A percentile compares a stretch with the other conserved stretches of the same genome.
Conservation (phyloP, 2,329 filamentous ascomycete genomes). For the Camillea tinctor region DNA sequence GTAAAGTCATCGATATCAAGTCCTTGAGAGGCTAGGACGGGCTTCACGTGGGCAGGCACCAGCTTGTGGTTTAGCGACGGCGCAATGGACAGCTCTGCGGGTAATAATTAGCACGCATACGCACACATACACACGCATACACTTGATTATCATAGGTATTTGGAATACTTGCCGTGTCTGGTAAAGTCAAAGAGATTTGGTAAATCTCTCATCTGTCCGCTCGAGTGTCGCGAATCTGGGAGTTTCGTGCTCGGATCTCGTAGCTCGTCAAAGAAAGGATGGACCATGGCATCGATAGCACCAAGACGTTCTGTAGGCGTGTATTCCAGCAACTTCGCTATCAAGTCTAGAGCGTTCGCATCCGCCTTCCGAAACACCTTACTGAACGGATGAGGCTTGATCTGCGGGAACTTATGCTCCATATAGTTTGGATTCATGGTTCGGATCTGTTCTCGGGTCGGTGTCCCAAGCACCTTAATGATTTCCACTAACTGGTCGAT, state of each 20-base stretch:
- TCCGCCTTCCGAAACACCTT: conserved; percentile 99
- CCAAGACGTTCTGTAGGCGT: conserved; percentile 93
- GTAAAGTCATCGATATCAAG: conserved; percentile 94
- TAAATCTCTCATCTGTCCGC: conserved; percentile 75
- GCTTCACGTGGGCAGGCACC: conserved; percentile 78
- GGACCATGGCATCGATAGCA: conserved; percentile 94
- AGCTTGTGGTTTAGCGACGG: conserved; percentile 84
- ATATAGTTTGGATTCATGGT: conserved; percentile 99
- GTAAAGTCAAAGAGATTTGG: conserved; percentile 91
- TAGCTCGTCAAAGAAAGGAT: conserved; percentile 97
- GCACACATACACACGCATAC: not conserved
- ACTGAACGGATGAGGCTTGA: conserved; percentile 98
- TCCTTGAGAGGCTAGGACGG: conserved; percentile 70
- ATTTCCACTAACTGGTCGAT: conserved; percentile 99
- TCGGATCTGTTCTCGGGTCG: conserved; percentile 94
- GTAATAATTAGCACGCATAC: conserved; percentile 22
- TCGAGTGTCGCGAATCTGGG: conserved; percentile 89
- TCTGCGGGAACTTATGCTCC: conserved; percentile 99
- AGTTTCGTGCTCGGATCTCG: conserved; percentile 87
- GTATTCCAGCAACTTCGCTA: conserved; percentile 91
- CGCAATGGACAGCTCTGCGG: conserved; percentile 88
- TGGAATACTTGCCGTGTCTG: conserved; percentile 72
- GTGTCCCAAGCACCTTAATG: conserved; percentile 97
- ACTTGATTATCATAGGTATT: not conserved
- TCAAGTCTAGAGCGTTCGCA: conserved; percentile 87